A percentile compares a stretch with the other conserved stretches of the same genome.
These are phyloP conservation scores for Ceratocystis cubensis DNA, from an alignment of 2,329 filamentous ascomycete species.

Conservation along the genomic window DNA sequence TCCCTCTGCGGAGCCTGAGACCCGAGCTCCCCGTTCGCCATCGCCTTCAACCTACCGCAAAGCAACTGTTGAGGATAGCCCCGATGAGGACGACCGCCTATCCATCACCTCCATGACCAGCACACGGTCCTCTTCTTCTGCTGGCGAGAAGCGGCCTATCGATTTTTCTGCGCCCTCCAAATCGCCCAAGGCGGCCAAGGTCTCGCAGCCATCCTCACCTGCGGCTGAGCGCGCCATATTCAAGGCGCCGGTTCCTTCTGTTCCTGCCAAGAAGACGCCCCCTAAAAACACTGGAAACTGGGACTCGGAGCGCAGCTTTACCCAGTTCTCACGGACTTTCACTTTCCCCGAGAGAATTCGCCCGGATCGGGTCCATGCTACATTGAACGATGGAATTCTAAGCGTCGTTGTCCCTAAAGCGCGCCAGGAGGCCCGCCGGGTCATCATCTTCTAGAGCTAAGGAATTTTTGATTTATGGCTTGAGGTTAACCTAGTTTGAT, in stretches of 20 bases:
- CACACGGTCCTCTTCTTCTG: slow-evolving; percentile 13
- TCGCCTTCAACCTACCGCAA: slow-evolving; percentile 33
- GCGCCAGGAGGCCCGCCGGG: slow-evolving; percentile 18
- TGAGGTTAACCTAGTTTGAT: not conserved
- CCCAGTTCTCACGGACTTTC: slow-evolving; percentile 56
- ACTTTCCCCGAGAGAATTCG: slow-evolving; percentile 53
- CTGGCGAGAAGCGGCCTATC: slow-evolving; percentile 18
- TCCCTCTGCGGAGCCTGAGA: slow-evolving; percentile 28
- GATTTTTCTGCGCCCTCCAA: not conserved
- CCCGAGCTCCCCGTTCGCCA: slow-evolving; percentile 24
- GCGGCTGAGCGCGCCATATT: slow-evolving; percentile 17
- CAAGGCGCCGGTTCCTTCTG: not conserved
- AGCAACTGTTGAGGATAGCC: slow-evolving; percentile 55
- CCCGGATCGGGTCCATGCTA: slow-evolving; percentile 47
- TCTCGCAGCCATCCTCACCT: not conserved
- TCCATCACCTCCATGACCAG: slow-evolving; percentile 12
- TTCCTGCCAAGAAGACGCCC: not conserved
- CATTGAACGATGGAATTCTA: slow-evolving; percentile 53
- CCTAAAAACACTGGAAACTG: slow-evolving; percentile 14
- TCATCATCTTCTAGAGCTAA: slow-evolving; percentile 20
- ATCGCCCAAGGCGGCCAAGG: not conserved
- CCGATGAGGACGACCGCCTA: slow-evolving; percentile 24
- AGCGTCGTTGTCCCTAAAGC: slow-evolving; percentile 50
- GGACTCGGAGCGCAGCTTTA: slow-evolving; percentile 44
- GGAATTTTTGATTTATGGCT: not conserved